These are phyloP conservation scores for Huntiella moniliformis DNA, from an alignment of 2,329 filamentous ascomycete species.

Conservation along the genomic window DNA sequence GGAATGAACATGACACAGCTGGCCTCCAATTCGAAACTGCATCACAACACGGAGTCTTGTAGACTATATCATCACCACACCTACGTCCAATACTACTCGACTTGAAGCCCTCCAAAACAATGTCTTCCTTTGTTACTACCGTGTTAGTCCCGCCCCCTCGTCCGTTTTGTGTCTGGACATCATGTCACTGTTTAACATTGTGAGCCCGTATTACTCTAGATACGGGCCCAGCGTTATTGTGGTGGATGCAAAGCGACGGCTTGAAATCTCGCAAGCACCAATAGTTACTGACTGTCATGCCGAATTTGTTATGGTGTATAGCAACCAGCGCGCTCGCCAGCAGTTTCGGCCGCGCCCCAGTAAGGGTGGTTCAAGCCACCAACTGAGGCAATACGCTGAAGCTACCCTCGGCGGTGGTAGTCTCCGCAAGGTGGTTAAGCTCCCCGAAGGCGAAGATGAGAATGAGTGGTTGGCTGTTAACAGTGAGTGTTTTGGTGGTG, in stretches of 20 bases:
- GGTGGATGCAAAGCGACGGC: constrained; percentile 1
- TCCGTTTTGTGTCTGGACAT: background rate
- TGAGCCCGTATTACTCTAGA: background rate
- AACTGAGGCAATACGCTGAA: constrained; percentile 93
- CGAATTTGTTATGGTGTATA: constrained; percentile 19
- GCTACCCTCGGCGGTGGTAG: constrained; percentile 90
- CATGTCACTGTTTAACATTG: constrained; percentile 11
- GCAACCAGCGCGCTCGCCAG: constrained; percentile 72
- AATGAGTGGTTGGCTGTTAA: constrained; percentile 98
- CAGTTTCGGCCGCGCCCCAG: constrained; percentile 81
- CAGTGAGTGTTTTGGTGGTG: constrained; percentile 34
- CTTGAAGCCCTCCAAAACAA: constrained; percentile 12
- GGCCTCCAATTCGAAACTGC: too few relatives aligned
- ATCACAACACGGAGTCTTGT: background rate
- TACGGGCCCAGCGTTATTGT: background rate
- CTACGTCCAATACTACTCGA: too few relatives aligned
- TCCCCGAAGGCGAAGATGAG: constrained; percentile 91
- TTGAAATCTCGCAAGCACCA: background rate
- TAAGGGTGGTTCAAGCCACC: constrained; percentile 77
- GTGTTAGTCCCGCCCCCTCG: constrained; percentile 20
- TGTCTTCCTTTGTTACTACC: constrained; percentile 26
- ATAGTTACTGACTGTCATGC: constrained; percentile 4
- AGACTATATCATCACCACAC: too few relatives aligned
- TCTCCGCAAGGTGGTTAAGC: constrained; percentile 84
- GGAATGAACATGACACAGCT: background rate